These are phyloP conservation scores for Pontederia crassipes DNA, from an alignment of 176 grass and related monocot species.

Conservation along the genomic window DNA sequence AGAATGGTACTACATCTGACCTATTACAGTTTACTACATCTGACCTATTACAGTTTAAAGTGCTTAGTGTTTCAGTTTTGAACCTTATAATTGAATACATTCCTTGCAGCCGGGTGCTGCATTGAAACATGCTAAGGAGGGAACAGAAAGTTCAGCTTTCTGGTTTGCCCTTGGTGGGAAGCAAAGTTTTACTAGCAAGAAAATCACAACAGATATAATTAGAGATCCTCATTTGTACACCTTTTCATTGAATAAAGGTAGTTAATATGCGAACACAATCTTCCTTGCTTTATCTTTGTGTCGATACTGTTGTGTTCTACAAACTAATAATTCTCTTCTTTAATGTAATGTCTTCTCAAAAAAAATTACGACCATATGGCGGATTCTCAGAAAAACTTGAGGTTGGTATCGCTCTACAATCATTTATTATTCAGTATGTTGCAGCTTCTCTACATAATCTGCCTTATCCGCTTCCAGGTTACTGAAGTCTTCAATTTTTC, in stretches of 20 bases:
- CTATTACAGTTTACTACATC: too few relatives aligned
- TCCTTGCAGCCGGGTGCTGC: conserved; percentile 57
- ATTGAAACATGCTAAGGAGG: conserved; percentile 87
- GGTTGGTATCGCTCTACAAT: conserved; percentile 34
- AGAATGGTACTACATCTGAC: too few relatives aligned
- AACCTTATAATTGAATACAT: conserved; percentile 4
- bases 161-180: conserved; percentile 98
- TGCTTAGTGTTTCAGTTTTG: neutral
- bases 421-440: conserved; percentile 6
- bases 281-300: conserved; percentile 18
- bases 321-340: conserved; percentile 14
- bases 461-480: conserved; percentile 32
- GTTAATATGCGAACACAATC: conserved; percentile 9
- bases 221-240: conserved; percentile 91
- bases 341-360: conserved; percentile 20
- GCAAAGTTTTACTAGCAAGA: conserved; percentile 68
- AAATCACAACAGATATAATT: conserved; percentile 36
- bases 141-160: conserved; percentile 94
- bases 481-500: conserved; percentile 85
- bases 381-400: conserved; percentile 61
- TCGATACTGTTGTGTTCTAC: conserved; percentile 15
- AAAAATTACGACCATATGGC: conserved; percentile 22
- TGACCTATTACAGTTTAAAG: too few relatives aligned
- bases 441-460: neutral
- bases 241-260: conserved; percentile 83